Evolutionary conservation across 352 stramenopile species (phyloP).

Genomic region (Globisporangium parvum): DNA sequence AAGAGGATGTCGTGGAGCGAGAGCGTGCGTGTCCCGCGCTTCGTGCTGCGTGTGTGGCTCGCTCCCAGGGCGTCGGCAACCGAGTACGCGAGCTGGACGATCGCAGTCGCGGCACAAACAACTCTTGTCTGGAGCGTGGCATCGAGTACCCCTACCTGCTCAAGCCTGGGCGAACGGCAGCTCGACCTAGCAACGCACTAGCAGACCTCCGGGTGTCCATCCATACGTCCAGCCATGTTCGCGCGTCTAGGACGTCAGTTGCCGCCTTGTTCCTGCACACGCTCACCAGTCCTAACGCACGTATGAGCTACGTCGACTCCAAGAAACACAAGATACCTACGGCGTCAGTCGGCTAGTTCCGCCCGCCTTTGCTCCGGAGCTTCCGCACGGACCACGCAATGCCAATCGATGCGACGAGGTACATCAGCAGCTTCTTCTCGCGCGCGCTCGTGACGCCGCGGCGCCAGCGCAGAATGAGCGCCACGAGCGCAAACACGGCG

Average conservation of each 20-base stretch:
- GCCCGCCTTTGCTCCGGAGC: slow-evolving; percentile 26
- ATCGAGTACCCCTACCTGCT: no score
- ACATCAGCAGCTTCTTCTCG: slow-evolving; percentile 56
- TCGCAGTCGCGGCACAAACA: neutral
- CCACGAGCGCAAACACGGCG: slow-evolving; percentile 27
- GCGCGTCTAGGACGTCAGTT: no score
- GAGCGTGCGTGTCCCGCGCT: slow-evolving; percentile 11
- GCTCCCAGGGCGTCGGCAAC: slow-evolving; percentile 6
- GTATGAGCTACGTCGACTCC: no score
- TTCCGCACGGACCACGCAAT: slow-evolving; percentile 50
- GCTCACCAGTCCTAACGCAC: no score
- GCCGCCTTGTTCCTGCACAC: no score
- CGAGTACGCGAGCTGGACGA: slow-evolving; percentile 7
- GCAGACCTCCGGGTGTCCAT: no score
- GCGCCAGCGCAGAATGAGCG: slow-evolving; percentile 44
- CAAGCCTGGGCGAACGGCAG: no score
- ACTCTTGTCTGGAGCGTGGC: slow-evolving; percentile 5
- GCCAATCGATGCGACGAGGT: slow-evolving; percentile 55
- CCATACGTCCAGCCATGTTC: no score
- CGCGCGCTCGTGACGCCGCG: slow-evolving; percentile 34
- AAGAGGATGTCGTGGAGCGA: slow-evolving; percentile 21
- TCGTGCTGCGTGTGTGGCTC: slow-evolving; percentile 8
- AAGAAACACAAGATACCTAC: no score
- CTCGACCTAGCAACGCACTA: no score
- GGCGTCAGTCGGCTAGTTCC: no score